Percentiles rank a stretch among this genome's conserved stretches.
phyloP scores from a whole-genome alignment of 371 early-diverging fungal genomes.

The Amoeboaphelidium protococcarum region DNA sequence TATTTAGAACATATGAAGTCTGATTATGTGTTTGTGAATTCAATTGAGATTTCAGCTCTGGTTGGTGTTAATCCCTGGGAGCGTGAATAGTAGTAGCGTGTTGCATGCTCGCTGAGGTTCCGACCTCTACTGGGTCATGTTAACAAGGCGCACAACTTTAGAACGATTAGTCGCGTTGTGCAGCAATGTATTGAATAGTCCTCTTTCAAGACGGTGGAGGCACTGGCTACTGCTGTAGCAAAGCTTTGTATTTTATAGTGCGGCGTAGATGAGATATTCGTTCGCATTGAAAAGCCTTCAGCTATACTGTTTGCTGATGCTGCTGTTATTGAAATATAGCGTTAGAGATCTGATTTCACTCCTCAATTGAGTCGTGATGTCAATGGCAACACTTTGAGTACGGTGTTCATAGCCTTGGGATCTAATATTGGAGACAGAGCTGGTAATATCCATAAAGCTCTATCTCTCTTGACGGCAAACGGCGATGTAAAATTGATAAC shows the following conservation, averaged over 20 bases:
- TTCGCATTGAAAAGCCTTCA: conserved; percentile 47
- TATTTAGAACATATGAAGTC: neutral
- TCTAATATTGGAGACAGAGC: conserved; percentile 67
- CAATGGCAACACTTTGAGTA: conserved; percentile 10
- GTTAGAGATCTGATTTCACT: conserved; percentile 10
- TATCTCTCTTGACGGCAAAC: conserved; percentile 24
- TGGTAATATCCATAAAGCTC: conserved; percentile 41
- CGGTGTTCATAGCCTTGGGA: conserved; percentile 58
- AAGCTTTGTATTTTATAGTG: conserved; percentile 7
- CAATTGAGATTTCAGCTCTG: conserved; percentile 21
- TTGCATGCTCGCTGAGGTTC: conserved; percentile 36
- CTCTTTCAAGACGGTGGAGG: conserved; percentile 20
- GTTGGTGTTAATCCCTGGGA: conserved; percentile 91
- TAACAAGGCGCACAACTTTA: conserved; percentile 38
- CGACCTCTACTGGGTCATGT: conserved; percentile 17
- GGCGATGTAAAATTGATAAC: conserved; percentile 35
- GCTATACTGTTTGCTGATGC: conserved; percentile 70
- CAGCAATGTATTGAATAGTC: conserved; percentile 26
- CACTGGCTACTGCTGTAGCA: conserved; percentile 15
- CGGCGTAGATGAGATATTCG: conserved; percentile 21
- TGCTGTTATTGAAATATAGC: conserved; percentile 49
- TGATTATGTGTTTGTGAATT: neutral
- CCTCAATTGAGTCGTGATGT: conserved; percentile 3
- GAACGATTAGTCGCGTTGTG: conserved; percentile 53
- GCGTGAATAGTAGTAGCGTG: conserved; percentile 70